Percentiles rank a stretch among this genome's conserved stretches.
phyloP scores from a whole-genome alignment of 371 early-diverging fungal genomes.

The Blyttiomyces sp. region DNA sequence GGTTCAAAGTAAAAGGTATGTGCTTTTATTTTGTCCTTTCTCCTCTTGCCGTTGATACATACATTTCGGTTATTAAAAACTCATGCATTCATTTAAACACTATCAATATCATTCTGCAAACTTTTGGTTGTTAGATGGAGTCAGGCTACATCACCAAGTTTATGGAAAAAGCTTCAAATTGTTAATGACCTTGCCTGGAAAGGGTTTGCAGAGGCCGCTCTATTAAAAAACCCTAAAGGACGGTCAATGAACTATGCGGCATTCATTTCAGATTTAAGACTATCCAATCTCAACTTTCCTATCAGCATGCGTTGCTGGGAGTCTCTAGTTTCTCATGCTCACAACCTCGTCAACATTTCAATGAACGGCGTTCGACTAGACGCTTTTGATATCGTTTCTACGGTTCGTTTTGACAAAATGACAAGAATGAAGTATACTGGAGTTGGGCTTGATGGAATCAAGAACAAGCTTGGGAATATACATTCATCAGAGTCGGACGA shows the following conservation, averaged over 20 bases:
- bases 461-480: too few species aligned
- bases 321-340: not conserved
- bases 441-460: too few species aligned
- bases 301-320: not conserved
- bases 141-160: not conserved
- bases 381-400: too few species aligned
- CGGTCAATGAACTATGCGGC: not conserved
- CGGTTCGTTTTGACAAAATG: too few species aligned
- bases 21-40: not conserved
- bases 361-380: not conserved
- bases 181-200: not conserved
- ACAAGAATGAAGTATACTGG: too few species aligned
- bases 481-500: too few species aligned
- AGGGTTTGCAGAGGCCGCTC: not conserved
- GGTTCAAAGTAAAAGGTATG: not conserved
- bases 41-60: not conserved
- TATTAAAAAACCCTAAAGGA: not conserved
- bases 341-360: not conserved
- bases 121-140: not conserved
- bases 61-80: too few species aligned
- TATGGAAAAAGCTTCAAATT: not conserved
- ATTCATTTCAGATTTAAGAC: not conserved
- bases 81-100: not conserved
- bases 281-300: not conserved
- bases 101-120: not conserved